Base-by-base conservation (phyloP, 345 rosid species). In the Laguncularia racemosa region DNA sequence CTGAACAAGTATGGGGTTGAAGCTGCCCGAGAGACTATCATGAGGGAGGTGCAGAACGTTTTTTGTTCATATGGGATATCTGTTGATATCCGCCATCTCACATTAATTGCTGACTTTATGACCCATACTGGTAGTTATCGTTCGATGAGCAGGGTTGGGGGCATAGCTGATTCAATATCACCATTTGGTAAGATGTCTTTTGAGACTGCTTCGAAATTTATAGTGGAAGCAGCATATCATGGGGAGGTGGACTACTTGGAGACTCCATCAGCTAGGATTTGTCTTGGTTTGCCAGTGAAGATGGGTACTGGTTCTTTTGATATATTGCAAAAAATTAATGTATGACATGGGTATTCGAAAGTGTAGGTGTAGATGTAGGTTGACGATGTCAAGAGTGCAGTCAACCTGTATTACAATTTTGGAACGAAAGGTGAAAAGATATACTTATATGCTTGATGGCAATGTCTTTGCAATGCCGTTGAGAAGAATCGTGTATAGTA, bases 221-320 rank as follows among this genome's bases (percentile, higher is more conserved):
- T 95, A 14, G 90, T 90, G n/a, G 86, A 95, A 61, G 95, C 95
- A 13, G 93, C 99, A 26, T 66, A 70, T 50, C 80, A 73, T 52
- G 93, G 95, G 54, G 80, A 82, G 67, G 67, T 63, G 1, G 97
- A 95, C 64, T 63, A 75, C 61, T 61, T 95, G 64, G 96, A 90
- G 54, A 76, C 92, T 0, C 97, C 97, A 4, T 89, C 97, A 6
- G 87, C 96, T 48, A 80, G 96, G 71, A 78, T 90, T 21, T 88
- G 96, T 74, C 87, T 90, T 0, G 99, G 99, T 53, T 69, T 90
- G 72, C 99, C 99, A 0, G 84, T 85, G 16, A 89, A 82, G 64
- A 71, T 84, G 80, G 99, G 96, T 19, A 95, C 99, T 2, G 97
- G 99, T 4, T 82, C 84, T 61, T 95, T 95, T 23, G 97, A 82